These are phyloP conservation scores for Rhizopogon vinicolor DNA, from an alignment of 768 basidiomycete genomes.

Conservation along the genomic window DNA sequence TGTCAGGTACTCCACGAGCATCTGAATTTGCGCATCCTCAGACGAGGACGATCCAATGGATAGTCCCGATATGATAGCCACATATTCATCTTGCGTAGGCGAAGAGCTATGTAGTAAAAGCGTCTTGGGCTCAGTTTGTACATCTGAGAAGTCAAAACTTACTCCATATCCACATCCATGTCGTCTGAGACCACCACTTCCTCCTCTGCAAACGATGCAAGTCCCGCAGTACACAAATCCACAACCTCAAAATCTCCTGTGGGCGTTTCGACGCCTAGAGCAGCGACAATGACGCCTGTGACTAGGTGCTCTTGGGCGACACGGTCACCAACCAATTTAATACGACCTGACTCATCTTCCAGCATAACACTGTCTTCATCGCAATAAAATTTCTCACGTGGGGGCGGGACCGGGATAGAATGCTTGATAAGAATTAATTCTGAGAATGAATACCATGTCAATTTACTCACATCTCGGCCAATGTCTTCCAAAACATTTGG, in stretches of 20 bases:
- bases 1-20: constrained; percentile 86
- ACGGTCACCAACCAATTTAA: constrained; percentile 76
- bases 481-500: constrained; percentile 97
- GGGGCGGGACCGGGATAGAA: constrained; percentile 83
- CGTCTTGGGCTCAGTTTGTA: neutral
- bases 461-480: constrained; percentile 75
- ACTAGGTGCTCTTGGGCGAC: constrained; percentile 63
- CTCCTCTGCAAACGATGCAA: constrained; percentile 52
- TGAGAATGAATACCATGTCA: constrained; percentile 2
- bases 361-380: constrained; percentile 78
- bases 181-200: constrained; percentile 21
- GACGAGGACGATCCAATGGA: constrained; percentile 63
- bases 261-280: constrained; percentile 84
- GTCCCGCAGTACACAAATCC: constrained; percentile 80
- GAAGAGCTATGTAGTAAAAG: constrained; percentile 6
- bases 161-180: constrained; percentile 74
- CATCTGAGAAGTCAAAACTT: constrained; percentile 5
- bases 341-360: constrained; percentile 94
- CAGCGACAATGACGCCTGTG: constrained; percentile 89
- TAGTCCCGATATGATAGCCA: constrained; percentile 84
- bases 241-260: constrained; percentile 92
- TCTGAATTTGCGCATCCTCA: constrained; percentile 70
- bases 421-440: constrained; percentile 46
- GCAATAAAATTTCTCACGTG: constrained; percentile 69
- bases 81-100: constrained; percentile 57